These are phyloP conservation scores for Jackrogersella minutella DNA, from an alignment of 495 filamentous ascomycete genomes.

Conservation along the genomic window DNA sequence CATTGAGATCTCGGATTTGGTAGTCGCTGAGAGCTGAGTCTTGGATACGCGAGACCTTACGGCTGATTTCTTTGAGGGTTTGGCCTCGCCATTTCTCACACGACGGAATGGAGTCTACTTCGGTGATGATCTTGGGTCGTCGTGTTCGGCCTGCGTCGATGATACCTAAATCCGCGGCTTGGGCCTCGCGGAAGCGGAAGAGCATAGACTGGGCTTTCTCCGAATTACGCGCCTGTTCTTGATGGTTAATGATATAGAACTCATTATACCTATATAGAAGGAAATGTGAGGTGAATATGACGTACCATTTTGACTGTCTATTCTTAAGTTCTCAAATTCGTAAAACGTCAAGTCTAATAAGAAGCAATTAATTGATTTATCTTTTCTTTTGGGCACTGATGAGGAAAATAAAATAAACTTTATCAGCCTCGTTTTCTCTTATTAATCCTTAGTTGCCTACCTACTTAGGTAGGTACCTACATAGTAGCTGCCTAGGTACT, in stretches of 20 bases:
- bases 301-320: conserved; percentile 44
- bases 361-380: too few species aligned
- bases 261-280: neutral
- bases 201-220: conserved; percentile 99
- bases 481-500: conserved; percentile 4
- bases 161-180: conserved; percentile 95
- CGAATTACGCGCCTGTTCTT: conserved; percentile 73
- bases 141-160: conserved; percentile 91
- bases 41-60: conserved; percentile 95
- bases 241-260: conserved; percentile 10
- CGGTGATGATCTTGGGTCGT: conserved; percentile 87
- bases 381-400: conserved; percentile 5
- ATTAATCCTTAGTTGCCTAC: too few species aligned
- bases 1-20: conserved; percentile 97
- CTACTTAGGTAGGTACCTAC: neutral
- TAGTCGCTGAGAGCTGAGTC: conserved; percentile 87
- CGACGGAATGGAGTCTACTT: conserved; percentile 79
- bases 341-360: neutral
- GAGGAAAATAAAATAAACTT: neutral
- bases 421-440: conserved; percentile 35
- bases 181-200: conserved; percentile 97
- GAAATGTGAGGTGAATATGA: neutral
- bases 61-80: conserved; percentile 94
- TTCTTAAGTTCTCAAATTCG: neutral
- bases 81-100: conserved; percentile 99